Evolutionary conservation across 1,284 basidiomycete genomes (phyloP).

Genomic region (Heterobasidion irregulare): DNA sequence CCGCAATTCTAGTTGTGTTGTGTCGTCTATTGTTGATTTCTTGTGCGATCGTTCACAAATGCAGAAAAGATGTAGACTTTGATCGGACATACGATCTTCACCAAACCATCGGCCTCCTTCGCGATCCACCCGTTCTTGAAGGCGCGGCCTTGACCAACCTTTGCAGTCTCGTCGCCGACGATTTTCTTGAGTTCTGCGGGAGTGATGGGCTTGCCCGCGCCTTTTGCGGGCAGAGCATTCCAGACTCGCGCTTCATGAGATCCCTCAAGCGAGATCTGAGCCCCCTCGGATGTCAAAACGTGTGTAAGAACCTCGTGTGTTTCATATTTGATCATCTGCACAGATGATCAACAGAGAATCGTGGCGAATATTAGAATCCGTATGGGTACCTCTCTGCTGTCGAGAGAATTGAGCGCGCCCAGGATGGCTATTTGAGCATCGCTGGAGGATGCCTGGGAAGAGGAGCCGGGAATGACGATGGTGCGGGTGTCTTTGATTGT

Average conservation of each 20-base stretch:
- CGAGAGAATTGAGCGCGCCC: conserved; percentile 82
- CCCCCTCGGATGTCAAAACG: conserved; percentile 74
- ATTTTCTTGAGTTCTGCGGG: conserved; percentile 62
- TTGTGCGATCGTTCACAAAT: conserved; percentile 18
- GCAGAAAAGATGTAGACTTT: not conserved
- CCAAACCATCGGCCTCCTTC: conserved; percentile 85
- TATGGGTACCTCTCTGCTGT: conserved; percentile 71
- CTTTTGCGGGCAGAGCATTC: conserved; percentile 70
- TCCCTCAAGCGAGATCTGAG: conserved; percentile 69
- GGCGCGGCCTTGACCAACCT: conserved; percentile 89
- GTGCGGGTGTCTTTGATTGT: conserved; percentile 70
- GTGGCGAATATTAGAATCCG: conserved; percentile 6
- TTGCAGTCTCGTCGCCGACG: conserved; percentile 80
- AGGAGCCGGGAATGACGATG: conserved; percentile 61
- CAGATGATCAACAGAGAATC: conserved; percentile 7
- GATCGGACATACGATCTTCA: conserved; percentile 63
- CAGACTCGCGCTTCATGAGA: conserved; percentile 95
- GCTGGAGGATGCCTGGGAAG: conserved; percentile 47
- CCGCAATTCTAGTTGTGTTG: conserved; percentile 68
- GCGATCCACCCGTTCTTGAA: conserved; percentile 98
- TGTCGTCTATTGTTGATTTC: conserved; percentile 62
- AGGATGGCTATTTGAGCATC: conserved; percentile 78
- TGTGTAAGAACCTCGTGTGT: conserved; percentile 73
- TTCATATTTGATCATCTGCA: conserved; percentile 80
- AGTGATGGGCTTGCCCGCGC: conserved; percentile 57